These are phyloP conservation scores for Cardamine occulta DNA, from an alignment of 345 rosid genomes.

Conservation along the genomic window DNA sequence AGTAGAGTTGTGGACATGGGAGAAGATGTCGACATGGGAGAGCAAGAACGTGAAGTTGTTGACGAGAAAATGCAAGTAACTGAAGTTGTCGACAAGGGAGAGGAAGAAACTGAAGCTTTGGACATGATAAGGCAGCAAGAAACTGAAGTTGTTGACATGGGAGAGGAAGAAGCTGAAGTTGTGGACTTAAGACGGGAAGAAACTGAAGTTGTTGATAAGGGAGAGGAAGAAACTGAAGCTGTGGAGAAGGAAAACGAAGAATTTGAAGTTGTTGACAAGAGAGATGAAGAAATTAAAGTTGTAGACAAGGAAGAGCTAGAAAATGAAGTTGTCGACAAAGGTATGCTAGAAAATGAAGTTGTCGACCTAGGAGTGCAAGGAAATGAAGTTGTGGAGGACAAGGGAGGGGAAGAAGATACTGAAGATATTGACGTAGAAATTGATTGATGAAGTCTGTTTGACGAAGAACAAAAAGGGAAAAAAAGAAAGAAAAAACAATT, in stretches of 20 bases:
- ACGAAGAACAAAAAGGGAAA: not conserved
- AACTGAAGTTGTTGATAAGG: not conserved
- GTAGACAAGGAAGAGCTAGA: not conserved
- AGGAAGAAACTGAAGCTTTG: not conserved
- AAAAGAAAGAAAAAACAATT: not conserved
- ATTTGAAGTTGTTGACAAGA: not conserved
- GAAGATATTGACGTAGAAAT: constrained; percentile 10
- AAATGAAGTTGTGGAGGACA: not conserved
- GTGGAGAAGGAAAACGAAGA: not conserved
- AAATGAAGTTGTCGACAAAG: not conserved
- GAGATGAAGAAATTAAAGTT: not conserved
- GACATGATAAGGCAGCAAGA: not conserved
- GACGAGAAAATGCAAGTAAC: not conserved
- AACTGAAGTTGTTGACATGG: not conserved
- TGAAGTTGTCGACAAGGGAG: not conserved
- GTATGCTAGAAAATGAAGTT: not conserved
- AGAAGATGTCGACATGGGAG: not conserved
- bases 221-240: constrained; percentile 3
- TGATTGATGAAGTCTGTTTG: constrained; percentile 24
- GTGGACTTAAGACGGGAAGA: not conserved
- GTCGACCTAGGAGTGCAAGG: not conserved
- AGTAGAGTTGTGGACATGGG: constrained; percentile 1
- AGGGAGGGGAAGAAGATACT: not conserved
- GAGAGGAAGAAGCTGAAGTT: not conserved
- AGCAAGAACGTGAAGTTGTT: not conserved